Evolutionary conservation across 192 early-diverging fungal species (phyloP).

Genomic region (Thoreauomyces humboldtii): DNA sequence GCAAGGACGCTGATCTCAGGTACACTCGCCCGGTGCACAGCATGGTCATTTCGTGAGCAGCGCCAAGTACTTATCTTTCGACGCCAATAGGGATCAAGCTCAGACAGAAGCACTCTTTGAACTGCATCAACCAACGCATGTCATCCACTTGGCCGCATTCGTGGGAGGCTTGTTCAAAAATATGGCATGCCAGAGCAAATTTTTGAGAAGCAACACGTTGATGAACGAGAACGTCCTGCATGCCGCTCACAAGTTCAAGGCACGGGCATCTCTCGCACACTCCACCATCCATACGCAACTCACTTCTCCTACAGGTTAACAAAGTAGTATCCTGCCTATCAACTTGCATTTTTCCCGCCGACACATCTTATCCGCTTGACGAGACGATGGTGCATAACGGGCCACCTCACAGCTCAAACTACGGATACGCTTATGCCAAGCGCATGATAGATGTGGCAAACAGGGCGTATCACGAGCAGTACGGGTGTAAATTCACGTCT

Average conservation of each 20-base stretch:
- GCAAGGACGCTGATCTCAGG: slow-evolving; percentile 73
- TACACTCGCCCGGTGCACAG: not conserved
- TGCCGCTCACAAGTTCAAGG: slow-evolving; percentile 38
- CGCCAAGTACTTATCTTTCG: too few relatives aligned
- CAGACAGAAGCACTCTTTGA: slow-evolving; percentile 70
- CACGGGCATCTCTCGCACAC: too few relatives aligned
- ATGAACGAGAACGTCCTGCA: slow-evolving; percentile 79
- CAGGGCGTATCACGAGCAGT: slow-evolving; percentile 71
- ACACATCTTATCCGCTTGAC: slow-evolving; percentile 79
- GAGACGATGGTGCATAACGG: slow-evolving; percentile 83
- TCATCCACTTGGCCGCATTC: slow-evolving; percentile 70
- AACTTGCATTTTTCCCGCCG: slow-evolving; percentile 83
- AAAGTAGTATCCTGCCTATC: slow-evolving; percentile 85
- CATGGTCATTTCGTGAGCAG: too few relatives aligned
- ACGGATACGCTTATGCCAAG: slow-evolving; percentile 80
- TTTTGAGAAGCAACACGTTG: slow-evolving; percentile 71
- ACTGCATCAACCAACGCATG: slow-evolving; percentile 72
- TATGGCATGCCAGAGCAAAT: slow-evolving; percentile 77
- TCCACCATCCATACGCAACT: too few relatives aligned
- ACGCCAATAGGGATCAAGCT: slow-evolving; percentile 56
- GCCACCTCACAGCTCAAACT: slow-evolving; percentile 77
- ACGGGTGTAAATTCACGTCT: slow-evolving; percentile 74
- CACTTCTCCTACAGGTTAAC: slow-evolving; percentile 60
- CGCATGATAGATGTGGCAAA: slow-evolving; percentile 83
- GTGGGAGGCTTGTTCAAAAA: slow-evolving; percentile 78